Percentiles rank a stretch among this genome's conserved stretches.
Conservation (phyloP, 1,284 basidiomycete genomes). For the Puccinia coronata region DNA sequence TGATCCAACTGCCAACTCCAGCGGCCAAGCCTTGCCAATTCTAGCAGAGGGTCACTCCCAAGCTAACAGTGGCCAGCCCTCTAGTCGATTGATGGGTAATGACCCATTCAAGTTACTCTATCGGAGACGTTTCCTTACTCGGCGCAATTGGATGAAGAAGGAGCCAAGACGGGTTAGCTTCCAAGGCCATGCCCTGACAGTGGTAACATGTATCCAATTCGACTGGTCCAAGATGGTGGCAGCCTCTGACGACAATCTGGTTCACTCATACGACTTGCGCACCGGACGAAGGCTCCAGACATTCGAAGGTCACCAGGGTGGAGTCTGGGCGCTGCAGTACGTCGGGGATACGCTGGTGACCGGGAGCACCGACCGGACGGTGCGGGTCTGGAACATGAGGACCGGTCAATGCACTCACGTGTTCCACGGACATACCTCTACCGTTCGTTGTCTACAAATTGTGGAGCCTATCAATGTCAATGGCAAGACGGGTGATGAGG, state of each 20-base stretch:
- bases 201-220: constrained; percentile 91
- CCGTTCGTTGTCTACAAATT: constrained; percentile 84
- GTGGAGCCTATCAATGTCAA: constrained; percentile 72
- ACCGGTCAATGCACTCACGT: constrained; percentile 80
- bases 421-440: constrained; percentile 90
- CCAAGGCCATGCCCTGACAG: constrained; percentile 79
- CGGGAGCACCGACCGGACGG: constrained; percentile 89
- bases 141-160: constrained; percentile 73
- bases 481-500: constrained; percentile 61
- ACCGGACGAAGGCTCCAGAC: constrained; percentile 74
- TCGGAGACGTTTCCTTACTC: constrained; percentile 77
- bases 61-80: no score
- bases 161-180: constrained; percentile 70
- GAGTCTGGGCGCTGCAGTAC: constrained; percentile 82
- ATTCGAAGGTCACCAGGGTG: constrained; percentile 86
- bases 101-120: constrained; percentile 83
- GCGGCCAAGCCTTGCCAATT: not conserved
- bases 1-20: not conserved
- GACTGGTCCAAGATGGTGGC: constrained; percentile 90
- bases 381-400: constrained; percentile 85
- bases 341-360: constrained; percentile 81
- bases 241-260: constrained; percentile 76
- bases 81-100: not conserved
- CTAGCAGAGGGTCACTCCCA: not conserved
- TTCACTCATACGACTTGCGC: constrained; percentile 81